Evolutionary conservation across 768 basidiomycete species (phyloP), one percentile per base, ranked within the genome.

Genomic region (Cubamyces lactineus): DNA sequence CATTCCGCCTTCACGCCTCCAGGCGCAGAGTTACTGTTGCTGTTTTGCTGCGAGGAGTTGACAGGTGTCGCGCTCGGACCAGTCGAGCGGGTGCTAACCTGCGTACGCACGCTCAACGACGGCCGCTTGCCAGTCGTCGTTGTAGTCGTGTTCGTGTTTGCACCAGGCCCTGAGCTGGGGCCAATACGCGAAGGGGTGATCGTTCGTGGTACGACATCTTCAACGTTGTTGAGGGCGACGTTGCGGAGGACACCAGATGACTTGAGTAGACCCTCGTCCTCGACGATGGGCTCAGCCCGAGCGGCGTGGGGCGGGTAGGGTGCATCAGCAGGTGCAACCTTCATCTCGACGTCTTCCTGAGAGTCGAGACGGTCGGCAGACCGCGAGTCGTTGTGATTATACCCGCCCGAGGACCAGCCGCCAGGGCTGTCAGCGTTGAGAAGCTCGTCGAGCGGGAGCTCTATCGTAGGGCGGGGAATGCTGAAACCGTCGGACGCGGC

Each of bases 401-500:
- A 66, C 57, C 58, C 63, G 19, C 58, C 59, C 8, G 63, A 59
- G 43, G 66, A 68, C 74, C 75, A 75, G 53, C 71, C 64, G 53
- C 72, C 66, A 39, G 74, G 69, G 59, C 72, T 75, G 73, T 72
- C 74, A 26, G 73, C 85, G 68, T 81, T 79, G 62, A 94, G 82
- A 61, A 94, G 80, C 63, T 94, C 91, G 66, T 94, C 91, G n/a
- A 94, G 82, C 5, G 89, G 87, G 26, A 93, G 84, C 71, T 94
- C 91, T 69, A 93, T 92, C 45, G 92, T 93, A 0, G 91, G 92
- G 12, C 91, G 85, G 21, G 75, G 72, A 63, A 93, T 85, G 73
- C 81, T 82, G 69, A 91, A 83, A 38, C 80, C 76, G 59, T 85
- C 82, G 23, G 82, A 77, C 59, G 72, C 70, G 19, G 77, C 74